Conservation (phyloP, 169 alveolate species). For the Cryptosporidium sp. region DNA sequence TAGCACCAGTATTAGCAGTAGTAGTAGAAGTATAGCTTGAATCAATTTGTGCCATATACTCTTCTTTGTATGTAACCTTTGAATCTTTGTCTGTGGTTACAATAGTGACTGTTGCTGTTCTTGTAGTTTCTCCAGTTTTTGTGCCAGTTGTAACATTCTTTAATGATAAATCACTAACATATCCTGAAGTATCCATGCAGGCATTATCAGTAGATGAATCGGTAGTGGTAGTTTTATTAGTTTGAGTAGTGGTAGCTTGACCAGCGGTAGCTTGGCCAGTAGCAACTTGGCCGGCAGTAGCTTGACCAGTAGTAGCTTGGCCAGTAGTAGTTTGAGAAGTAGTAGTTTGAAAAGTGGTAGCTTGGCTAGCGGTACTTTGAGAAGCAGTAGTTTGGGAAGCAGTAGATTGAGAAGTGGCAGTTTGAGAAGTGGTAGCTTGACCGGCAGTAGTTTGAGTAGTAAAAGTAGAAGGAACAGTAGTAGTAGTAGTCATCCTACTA, state of each 20-base stretch:
- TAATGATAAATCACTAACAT: not conserved
- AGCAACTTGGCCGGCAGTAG: not conserved
- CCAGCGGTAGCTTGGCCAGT: not conserved
- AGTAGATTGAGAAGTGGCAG: not conserved
- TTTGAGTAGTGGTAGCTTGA: not conserved
- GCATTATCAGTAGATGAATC: not conserved
- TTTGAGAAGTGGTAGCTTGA: not conserved
- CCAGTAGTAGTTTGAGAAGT: not conserved
- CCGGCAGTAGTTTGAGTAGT: not conserved
- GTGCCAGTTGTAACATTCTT: not conserved
- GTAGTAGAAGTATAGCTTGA: conserved; percentile 15
- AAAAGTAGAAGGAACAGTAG: not conserved
- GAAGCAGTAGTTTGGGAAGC: not conserved
- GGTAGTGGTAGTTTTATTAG: not conserved
- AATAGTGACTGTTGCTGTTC: not conserved
- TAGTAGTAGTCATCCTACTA: conserved; percentile 10
- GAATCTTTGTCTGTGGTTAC: conserved; percentile 39
- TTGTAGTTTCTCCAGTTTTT: not conserved
- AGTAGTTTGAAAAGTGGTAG: too few species aligned
- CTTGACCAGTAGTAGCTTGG: not conserved
- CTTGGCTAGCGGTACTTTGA: not conserved
- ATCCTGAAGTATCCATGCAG: conserved; percentile 7
- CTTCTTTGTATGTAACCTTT: conserved; percentile 1
- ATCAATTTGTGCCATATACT: conserved; percentile 1
- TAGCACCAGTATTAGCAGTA: not conserved